Base-by-base conservation (phyloP, 345 rosid genomes). In the Bruguiera parviflora region DNA sequence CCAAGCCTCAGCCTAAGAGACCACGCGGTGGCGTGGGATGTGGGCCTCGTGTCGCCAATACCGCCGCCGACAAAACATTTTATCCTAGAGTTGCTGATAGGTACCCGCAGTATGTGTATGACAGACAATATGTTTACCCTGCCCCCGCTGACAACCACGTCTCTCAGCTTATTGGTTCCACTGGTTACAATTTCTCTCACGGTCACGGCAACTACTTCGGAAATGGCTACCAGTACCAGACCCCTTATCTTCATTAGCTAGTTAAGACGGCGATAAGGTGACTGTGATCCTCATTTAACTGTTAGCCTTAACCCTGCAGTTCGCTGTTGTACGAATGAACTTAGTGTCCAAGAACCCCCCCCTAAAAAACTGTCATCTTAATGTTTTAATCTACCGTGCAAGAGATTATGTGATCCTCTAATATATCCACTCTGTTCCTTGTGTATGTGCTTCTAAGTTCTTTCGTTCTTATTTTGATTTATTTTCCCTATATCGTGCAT, bases 1-100 rank as follows among this genome's bases (percentile, higher is more conserved):
- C 91, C 25, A 95, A 90, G 81, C 99, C 99, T 68, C 97, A 85
- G 68, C 85, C 96, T 59, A 95, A 92, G 84, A 87, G 99, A 74
- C 96, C 96, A 55, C 93, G 93, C 56, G 92, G 91, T 61, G 84
- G 83, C 51, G 85, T 67, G 16, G 92, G 91, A 74, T 86, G 77
- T 69, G 89, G 79, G 24, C 88, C 90, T 16, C 92, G 90, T 21
- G 83, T 84, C 35, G 68, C 80, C 66, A 82, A 71, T 29, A 10
- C 71, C 63, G 73, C 81, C 72, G 78, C 83, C 64, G 86, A 80
- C 64, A 86, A 79, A 72, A 53, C 76, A n/a, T 83, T 87, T 83
- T 90, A 87, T 71, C 83, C 90, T 5, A 83, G 93, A 81, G 89
- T 84, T 33, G 43, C 82, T 0, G 97, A 91, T 57, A 86, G 89